Conservation (phyloP, 2,329 filamentous ascomycete genomes). For the Colletotrichum spaethianum region DNA sequence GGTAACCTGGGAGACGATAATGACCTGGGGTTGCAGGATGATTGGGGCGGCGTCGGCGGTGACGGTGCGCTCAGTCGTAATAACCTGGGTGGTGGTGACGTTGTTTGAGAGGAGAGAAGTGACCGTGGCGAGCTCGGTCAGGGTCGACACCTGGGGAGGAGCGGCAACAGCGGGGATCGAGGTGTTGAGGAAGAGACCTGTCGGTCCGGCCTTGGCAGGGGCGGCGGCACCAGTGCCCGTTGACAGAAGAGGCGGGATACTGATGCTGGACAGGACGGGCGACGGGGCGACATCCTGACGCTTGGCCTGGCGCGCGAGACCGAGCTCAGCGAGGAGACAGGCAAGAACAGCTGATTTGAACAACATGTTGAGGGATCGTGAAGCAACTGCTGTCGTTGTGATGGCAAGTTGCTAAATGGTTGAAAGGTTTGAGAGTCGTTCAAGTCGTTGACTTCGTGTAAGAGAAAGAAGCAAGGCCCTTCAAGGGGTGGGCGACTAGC, state of each 20-base stretch:
- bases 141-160: slow-evolving; percentile 23
- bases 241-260: slow-evolving; percentile 20
- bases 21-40: slow-evolving; percentile 37
- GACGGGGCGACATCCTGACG: slow-evolving; percentile 21
- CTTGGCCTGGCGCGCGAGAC: slow-evolving; percentile 34
- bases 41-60: slow-evolving; percentile 32
- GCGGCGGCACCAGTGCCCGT: slow-evolving; percentile 26
- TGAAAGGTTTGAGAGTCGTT: slow-evolving; percentile 20
- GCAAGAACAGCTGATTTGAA: slow-evolving; percentile 28
- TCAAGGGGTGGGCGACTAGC: slow-evolving; percentile 41
- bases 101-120: slow-evolving; percentile 29
- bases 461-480: slow-evolving; percentile 38
- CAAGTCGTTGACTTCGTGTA: slow-evolving; percentile 22
- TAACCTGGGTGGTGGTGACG: slow-evolving; percentile 37
- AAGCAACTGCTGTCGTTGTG: slow-evolving; percentile 1
- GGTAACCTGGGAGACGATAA: slow-evolving; percentile 42
- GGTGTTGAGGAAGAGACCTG: slow-evolving; percentile 38
- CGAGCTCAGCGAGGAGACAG: slow-evolving; percentile 35
- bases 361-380: slow-evolving; percentile 39
- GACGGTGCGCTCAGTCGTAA: slow-evolving; percentile 36
- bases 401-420: slow-evolving; percentile 16
- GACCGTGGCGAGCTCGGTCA: slow-evolving; percentile 33
- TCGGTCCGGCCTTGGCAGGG: slow-evolving; percentile 11
- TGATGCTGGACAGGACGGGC: slow-evolving; percentile 35
- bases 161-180: slow-evolving; percentile 26